Evolutionary conservation across 768 basidiomycete genomes (phyloP).

Genomic region (Punctularia strigosozonata): DNA sequence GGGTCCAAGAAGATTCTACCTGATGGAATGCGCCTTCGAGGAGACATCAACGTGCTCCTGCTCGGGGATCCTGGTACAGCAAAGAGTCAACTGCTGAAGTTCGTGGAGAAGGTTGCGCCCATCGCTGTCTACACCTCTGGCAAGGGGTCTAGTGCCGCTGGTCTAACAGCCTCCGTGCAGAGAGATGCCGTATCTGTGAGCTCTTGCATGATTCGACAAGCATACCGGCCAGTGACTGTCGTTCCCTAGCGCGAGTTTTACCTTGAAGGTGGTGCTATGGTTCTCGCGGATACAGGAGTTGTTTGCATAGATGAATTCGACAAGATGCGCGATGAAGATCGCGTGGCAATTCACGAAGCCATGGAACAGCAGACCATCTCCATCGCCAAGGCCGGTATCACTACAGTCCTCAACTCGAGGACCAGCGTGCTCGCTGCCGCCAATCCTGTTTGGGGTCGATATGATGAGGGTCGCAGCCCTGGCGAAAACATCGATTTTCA

Average conservation of each 20-base stretch:
- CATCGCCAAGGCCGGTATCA: slow-evolving; percentile 97
- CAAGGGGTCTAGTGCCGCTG: slow-evolving; percentile 96
- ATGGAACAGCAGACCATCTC: slow-evolving; percentile 99
- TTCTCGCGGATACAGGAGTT: slow-evolving; percentile 94
- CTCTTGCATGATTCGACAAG: slow-evolving; percentile 8
- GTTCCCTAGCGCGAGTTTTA: slow-evolving; percentile 83
- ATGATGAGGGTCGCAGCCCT: slow-evolving; percentile 92
- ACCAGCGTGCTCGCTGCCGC: slow-evolving; percentile 96
- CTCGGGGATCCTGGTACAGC: slow-evolving; percentile 98
- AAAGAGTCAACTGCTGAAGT: slow-evolving; percentile 95
- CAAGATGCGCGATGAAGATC: slow-evolving; percentile 99
- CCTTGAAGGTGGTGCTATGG: slow-evolving; percentile 98
- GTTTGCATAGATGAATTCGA: slow-evolving; percentile 99
- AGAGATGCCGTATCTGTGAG: slow-evolving; percentile 82
- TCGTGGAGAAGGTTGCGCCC: slow-evolving; percentile 97
- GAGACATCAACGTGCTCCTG: slow-evolving; percentile 94
- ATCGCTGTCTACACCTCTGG: slow-evolving; percentile 98
- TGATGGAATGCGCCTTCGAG: slow-evolving; percentile 92
- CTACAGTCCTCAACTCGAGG: slow-evolving; percentile 90
- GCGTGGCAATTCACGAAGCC: slow-evolving; percentile 97
- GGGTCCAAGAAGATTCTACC: slow-evolving; percentile 96
- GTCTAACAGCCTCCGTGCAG: slow-evolving; percentile 96
- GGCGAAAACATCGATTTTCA: slow-evolving; percentile 99
- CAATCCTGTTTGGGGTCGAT: slow-evolving; percentile 95
- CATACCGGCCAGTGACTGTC: background rate